These are phyloP conservation scores for Inga laurina DNA, from an alignment of 306 rosid genomes.

Conservation along the genomic window DNA sequence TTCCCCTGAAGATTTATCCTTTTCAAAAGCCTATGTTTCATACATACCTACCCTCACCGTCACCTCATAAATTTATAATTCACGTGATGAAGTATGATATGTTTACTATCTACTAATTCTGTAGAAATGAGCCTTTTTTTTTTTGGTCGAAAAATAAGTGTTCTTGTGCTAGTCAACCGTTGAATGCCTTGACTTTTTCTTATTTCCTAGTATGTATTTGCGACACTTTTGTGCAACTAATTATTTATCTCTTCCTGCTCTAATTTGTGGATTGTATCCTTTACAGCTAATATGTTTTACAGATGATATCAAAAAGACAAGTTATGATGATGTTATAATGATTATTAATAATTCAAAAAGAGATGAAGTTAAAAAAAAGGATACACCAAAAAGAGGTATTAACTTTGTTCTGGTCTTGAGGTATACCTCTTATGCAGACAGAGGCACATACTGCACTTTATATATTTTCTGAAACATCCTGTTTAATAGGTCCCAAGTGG, in stretches of 20 bases:
- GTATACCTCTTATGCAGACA: background rate
- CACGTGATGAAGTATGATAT: conserved; percentile 1
- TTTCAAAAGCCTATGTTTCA: background rate
- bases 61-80: conserved; percentile 11
- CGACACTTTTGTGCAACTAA: background rate
- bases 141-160: background rate
- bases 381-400: conserved; percentile 50
- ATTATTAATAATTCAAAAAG: conserved; percentile 38
- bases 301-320: conserved; percentile 42
- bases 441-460: background rate
- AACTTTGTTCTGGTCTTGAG: background rate
- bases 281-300: conserved; percentile 63
- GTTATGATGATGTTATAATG: conserved; percentile 50
- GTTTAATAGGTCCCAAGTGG: conserved; percentile 51
- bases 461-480: conserved; percentile 35
- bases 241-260: conserved; percentile 27
- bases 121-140: background rate
- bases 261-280: conserved; percentile 17
- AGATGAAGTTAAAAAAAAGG: conserved; percentile 33
- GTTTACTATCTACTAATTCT: conserved; percentile 2
- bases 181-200: conserved; percentile 4
- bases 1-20: background rate
- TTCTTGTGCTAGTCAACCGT: background rate
- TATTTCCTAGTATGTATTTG: background rate
- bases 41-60: background rate